Percentiles rank a stretch among this genome's conserved stretches.
Conservation (phyloP, 139 green algal species). For the Trebouxia sp. region DNA sequence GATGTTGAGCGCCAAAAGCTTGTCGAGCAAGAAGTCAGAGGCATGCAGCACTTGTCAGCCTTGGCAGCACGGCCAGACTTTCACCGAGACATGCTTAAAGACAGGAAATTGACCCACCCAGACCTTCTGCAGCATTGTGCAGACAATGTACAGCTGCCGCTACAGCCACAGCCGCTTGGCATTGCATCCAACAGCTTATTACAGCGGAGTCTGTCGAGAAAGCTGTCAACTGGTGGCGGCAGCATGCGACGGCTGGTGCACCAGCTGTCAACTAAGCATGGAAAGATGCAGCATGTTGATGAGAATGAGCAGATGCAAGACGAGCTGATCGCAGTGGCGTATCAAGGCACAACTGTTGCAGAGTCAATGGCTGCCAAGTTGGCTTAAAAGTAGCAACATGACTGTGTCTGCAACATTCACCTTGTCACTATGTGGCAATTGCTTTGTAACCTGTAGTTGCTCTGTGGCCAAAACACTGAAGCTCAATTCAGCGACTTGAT, state of each 20-base stretch:
- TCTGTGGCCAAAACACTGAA: no score
- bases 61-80: constrained; percentile 21
- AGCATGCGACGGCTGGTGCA: not conserved
- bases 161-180: not conserved
- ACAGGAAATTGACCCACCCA: constrained; percentile 12
- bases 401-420: no score
- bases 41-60: constrained; percentile 4
- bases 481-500: no score
- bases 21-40: constrained; percentile 11
- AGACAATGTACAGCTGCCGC: not conserved
- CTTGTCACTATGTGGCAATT: no score
- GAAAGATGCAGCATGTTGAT: not conserved
- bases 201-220: not conserved
- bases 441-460: no score
- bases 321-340: not conserved
- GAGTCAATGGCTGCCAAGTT: no score
- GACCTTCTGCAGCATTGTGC: constrained; percentile 26
- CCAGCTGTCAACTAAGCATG: not conserved
- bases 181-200: not conserved
- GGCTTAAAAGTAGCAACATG: no score
- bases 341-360: no score
- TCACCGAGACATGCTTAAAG: not conserved
- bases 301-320: not conserved
- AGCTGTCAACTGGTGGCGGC: not conserved
- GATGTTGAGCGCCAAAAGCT: not conserved